These are phyloP conservation scores for Coniochaeta hoffmannii DNA, from an alignment of 2,329 filamentous ascomycete genomes.

Conservation along the genomic window DNA sequence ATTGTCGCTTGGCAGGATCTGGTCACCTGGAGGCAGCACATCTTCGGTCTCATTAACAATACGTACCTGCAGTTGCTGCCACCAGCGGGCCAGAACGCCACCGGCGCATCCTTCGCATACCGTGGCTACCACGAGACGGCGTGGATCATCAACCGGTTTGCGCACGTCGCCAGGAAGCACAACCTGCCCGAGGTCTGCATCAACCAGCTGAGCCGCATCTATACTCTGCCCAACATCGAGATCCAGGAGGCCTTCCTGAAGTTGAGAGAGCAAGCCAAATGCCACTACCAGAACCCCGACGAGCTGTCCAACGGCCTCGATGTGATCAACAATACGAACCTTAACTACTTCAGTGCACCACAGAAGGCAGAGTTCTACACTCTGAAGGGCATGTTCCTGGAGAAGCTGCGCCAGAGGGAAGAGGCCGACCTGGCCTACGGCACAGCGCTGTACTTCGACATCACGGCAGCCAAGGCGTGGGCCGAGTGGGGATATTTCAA, in stretches of 20 bases:
- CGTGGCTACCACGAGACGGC: slow-evolving; percentile 97
- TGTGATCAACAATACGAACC: slow-evolving; percentile 98
- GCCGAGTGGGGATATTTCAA: slow-evolving; percentile 99
- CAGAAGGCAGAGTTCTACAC: slow-evolving; percentile 99
- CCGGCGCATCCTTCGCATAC: slow-evolving; percentile 91
- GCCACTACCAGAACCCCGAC: slow-evolving; percentile 91
- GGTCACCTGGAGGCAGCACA: slow-evolving; percentile 99
- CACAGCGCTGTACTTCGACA: slow-evolving; percentile 91
- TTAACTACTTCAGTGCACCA: slow-evolving; percentile 93
- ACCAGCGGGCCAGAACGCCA: slow-evolving; percentile 70
- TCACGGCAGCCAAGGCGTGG: slow-evolving; percentile 94
- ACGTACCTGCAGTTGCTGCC: slow-evolving; percentile 85
- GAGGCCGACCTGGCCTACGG: slow-evolving; percentile 94
- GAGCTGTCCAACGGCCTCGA: slow-evolving; percentile 90
- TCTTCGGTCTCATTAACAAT: slow-evolving; percentile 93
- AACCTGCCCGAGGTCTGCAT: slow-evolving; percentile 96
- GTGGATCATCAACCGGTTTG: slow-evolving; percentile 99
- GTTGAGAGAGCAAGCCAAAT: slow-evolving; percentile 95
- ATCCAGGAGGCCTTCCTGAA: slow-evolving; percentile 99
- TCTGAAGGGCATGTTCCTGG: slow-evolving; percentile 97
- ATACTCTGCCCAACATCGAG: slow-evolving; percentile 97
- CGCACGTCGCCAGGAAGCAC: slow-evolving; percentile 95
- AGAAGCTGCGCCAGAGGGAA: slow-evolving; percentile 82
- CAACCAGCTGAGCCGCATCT: slow-evolving; percentile 92
- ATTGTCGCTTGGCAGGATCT: slow-evolving; percentile 99